Evolutionary conservation across 139 green algal species (phyloP), one percentile per base, ranked within the genome.

Genomic region (Pedinophyceae sp.): DNA sequence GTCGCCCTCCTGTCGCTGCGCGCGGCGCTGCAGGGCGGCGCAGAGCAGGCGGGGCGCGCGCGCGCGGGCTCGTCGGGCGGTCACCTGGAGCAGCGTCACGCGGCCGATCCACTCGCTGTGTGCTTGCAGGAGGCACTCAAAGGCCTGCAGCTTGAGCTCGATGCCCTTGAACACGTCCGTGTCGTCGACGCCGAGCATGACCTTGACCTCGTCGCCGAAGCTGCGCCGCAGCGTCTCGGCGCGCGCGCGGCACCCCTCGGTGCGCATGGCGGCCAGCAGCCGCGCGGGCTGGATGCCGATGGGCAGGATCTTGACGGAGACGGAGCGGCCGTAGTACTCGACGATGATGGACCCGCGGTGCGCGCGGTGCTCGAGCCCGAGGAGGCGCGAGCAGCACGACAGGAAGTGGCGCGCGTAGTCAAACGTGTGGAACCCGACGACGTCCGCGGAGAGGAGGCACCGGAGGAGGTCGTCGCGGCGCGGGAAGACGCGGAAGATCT

Each of bases 331-430:
- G 54, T 94, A 96, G 75, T 97, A 97, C 34, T 96, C 84, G 0
- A 98, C 65, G 23, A 77, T 81, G 63, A 98, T 95, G 64, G 72
- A 72, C 4, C 89, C 81, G 55, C 69, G 60, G 13, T 66, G 82
- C 1, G 86, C 90, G 58, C 88, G 78, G 71, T 95, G 86, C 69
- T 94, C 87, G 27, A 98, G 68, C 0, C 91, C 91, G 52, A 98
- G 78, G 83, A 97, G 94, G 55, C 91, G 82, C 7, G 70, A 81
- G 67, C 79, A 93, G 71, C 85, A 95, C 7, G 81, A 94, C 60
- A 98, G 72, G 61, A 98, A 98, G 77, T 98, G 89, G 5, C 89
- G 74, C 52, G 89, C 89, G 70, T 98, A 98, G 72, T 98, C 89
- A 73, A 95, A 98, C 1, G 86, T 96, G 73, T 98, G 89, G 71